Evolutionary conservation across 2,329 filamentous ascomycete genomes (phyloP), one percentile per base, ranked within the genome.

Genomic region (Cladophialophora carrionii): DNA sequence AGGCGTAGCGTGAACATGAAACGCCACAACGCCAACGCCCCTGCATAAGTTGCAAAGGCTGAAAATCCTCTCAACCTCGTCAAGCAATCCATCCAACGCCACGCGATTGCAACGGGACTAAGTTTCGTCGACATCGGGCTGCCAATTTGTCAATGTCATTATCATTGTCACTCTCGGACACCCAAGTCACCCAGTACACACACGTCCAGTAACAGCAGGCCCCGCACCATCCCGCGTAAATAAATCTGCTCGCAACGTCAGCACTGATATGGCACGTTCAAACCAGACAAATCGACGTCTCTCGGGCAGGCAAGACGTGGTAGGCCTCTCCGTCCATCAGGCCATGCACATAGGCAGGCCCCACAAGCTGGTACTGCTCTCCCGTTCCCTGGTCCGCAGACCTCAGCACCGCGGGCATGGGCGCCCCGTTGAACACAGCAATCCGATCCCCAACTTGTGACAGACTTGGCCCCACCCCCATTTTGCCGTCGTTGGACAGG

Each of bases 21-120:
- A 54, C 52, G 10, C 4, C 26, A 29, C 32, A 54, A 54, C 52
- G 10, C 4, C 26, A 29, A 54, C 29, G 29, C 52, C 52, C 52
- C 52, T 54, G 52, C 52, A 34, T 34, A 54, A 54, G 52, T n/a
- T 10, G 22, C 17, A 54, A 54, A 54, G 24, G 17, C 14, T n/a
- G 4, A 26, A 29, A 34, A 32, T 54, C 52, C 22, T 52, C 48
- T n/a, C 37, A 43, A 43, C 14, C 37, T 43, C 8, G n/a, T 43
- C 37, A 43, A 14, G 37, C 14, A n/a, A 43, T 14, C 37, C 37
- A 43, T 43, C 5, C 37, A 12, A 29, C 5, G 37, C 37, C 34
- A 12, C 14, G 34, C 34, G 37, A 6, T n/a, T n/a, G 7, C 37
- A 14, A 43, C 8, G 37, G 34, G 37, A 7, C n/a, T 17, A 14